These are phyloP conservation scores for Saccharomycopsis capsularis DNA, from an alignment of 805 yeast species.

Conservation along the genomic window DNA sequence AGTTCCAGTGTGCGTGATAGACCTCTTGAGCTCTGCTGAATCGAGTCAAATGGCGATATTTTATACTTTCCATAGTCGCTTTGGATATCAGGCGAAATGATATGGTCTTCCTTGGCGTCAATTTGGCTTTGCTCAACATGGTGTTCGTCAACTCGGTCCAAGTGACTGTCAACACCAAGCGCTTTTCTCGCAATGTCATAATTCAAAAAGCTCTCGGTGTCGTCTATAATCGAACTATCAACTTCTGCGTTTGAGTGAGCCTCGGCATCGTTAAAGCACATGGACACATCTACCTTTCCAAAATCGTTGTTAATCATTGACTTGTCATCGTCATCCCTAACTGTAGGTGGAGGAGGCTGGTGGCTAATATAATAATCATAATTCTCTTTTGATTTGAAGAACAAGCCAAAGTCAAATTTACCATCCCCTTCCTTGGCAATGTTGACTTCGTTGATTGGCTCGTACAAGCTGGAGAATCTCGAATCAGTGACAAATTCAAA, in stretches of 20 bases:
- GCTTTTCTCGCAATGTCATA: conserved; percentile 18
- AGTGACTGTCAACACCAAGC: conserved; percentile 11
- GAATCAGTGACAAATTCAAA: conserved; percentile 31
- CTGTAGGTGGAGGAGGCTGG: not conserved
- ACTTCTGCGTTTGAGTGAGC: conserved; percentile 29
- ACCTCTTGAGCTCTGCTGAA: not conserved
- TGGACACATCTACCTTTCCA: conserved; percentile 11
- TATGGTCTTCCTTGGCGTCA: conserved; percentile 17
- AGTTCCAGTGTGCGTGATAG: not conserved
- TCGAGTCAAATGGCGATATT: conserved; percentile 4
- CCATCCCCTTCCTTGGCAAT: conserved; percentile 20
- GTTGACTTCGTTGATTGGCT: conserved; percentile 32
- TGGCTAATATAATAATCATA: conserved; percentile 10
- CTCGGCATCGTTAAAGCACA: conserved; percentile 24
- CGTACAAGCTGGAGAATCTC: conserved; percentile 35
- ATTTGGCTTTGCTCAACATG: conserved; percentile 20
- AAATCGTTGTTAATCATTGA: conserved; percentile 10
- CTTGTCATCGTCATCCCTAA: conserved; percentile 14
- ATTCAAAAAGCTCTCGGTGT: conserved; percentile 20
- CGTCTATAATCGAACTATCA: conserved; percentile 29
- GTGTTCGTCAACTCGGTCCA: conserved; percentile 15
- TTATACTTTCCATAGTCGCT: not conserved
- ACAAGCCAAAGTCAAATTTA: conserved; percentile 14
- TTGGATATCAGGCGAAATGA: not conserved
- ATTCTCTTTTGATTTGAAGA: conserved; percentile 16